phyloP scores from a whole-genome alignment of 345 rosid species.

The Populus simonii region DNA sequence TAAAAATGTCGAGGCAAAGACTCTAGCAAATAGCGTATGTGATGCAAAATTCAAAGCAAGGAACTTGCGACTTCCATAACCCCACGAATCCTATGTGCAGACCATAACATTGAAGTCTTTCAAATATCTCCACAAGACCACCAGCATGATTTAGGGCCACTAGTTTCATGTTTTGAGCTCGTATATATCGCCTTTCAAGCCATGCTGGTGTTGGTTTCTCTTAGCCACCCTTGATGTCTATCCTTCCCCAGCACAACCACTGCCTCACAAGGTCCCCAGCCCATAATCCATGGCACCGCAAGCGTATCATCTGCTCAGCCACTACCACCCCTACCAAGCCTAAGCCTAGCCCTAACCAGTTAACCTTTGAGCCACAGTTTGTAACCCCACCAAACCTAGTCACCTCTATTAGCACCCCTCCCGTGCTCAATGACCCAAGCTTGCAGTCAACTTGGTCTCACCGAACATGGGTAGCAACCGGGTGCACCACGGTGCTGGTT shows the following conservation, averaged over 20 bases:
- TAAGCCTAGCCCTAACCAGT: slow-evolving; percentile 27
- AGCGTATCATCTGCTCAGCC: slow-evolving; percentile 27
- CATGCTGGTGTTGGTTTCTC: neutral
- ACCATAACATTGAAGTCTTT: slow-evolving; percentile 9
- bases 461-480: slow-evolving; percentile 66
- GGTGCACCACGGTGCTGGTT: slow-evolving; percentile 55
- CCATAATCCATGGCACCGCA: slow-evolving; percentile 1
- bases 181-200: neutral
- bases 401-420: slow-evolving; percentile 20
- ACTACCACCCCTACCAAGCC: slow-evolving; percentile 36
- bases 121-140: neutral
- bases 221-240: slow-evolving; percentile 42
- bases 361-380: slow-evolving; percentile 21
- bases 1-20: no score
- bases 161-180: slow-evolving; percentile 10
- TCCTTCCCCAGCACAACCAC: slow-evolving; percentile 43
- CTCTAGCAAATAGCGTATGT: no score
- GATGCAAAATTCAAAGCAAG: neutral
- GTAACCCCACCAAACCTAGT: slow-evolving; percentile 12
- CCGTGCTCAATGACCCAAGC: slow-evolving; percentile 44
- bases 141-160: slow-evolving; percentile 18
- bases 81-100: slow-evolving; percentile 47
- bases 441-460: slow-evolving; percentile 73
- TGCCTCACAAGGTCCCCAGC: slow-evolving; percentile 30
- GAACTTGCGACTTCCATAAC: slow-evolving; percentile 24